phyloP scores from a whole-genome alignment of 78 protist species.

The Blattamonas nauphoetae region DNA sequence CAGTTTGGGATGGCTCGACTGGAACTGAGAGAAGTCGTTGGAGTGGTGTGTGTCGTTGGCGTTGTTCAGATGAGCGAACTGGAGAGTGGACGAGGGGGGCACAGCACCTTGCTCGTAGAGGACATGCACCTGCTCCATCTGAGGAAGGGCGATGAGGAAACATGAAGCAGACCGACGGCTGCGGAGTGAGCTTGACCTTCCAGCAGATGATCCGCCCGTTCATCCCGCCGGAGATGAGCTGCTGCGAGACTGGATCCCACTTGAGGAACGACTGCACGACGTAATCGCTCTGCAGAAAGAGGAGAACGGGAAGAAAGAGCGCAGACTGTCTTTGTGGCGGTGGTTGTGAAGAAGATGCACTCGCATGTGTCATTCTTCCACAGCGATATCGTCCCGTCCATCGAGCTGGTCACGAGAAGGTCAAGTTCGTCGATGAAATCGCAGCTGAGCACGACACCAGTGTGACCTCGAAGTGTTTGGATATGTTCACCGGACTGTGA shows the following conservation, averaged over 20 bases:
- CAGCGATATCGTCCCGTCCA: not conserved
- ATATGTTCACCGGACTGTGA: not conserved
- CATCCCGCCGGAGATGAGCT: not conserved
- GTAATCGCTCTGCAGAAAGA: not conserved
- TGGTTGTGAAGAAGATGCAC: not conserved
- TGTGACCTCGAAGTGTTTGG: not conserved
- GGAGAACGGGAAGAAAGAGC: too few species aligned
- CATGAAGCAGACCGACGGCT: not conserved
- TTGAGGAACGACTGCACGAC: not conserved
- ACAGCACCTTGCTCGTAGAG: too few species aligned
- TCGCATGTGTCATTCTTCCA: not conserved
- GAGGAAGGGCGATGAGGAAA: too few species aligned
- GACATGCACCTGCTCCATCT: too few species aligned
- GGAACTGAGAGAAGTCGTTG: too few species aligned
- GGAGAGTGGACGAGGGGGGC: too few species aligned
- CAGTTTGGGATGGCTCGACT: too few species aligned
- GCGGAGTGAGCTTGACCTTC: not conserved
- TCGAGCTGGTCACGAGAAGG: not conserved
- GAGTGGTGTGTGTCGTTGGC: too few species aligned
- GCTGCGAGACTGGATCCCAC: not conserved
- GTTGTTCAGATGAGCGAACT: too few species aligned
- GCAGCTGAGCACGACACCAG: not conserved
- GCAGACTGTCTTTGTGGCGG: not conserved
- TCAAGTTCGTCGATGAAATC: not conserved
- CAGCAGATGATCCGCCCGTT: not conserved